Evolutionary conservation across 495 filamentous ascomycete species (phyloP).

Genomic region (Penicillium arizonense): DNA sequence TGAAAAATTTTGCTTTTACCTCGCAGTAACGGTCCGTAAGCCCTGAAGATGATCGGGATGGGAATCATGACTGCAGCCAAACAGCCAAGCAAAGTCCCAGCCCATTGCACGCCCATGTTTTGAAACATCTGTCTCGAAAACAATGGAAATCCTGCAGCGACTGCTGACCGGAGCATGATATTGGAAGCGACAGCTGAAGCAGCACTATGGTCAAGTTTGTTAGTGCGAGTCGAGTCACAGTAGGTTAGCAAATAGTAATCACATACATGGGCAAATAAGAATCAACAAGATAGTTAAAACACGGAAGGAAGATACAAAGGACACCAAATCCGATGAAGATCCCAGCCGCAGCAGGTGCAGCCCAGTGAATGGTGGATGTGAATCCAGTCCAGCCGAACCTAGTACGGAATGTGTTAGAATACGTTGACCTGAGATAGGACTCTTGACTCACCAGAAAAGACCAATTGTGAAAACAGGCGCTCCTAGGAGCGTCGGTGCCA

Average conservation of each 20-base stretch:
- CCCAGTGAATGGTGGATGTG: conserved; percentile 33
- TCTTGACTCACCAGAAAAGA: conserved; percentile 49
- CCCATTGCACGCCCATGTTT: conserved; percentile 76
- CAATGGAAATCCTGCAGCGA: conserved; percentile 77
- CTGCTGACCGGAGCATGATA: conserved; percentile 78
- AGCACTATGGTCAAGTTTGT: conserved; percentile 42
- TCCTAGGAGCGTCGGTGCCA: conserved; percentile 48
- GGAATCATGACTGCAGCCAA: conserved; percentile 69
- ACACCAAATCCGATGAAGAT: conserved; percentile 36
- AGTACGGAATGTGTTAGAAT: no score
- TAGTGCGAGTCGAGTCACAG: no score
- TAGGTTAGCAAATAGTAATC: no score
- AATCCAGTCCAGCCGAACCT: conserved; percentile 47
- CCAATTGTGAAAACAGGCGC: conserved; percentile 50
- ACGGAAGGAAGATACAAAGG: conserved; percentile 38
- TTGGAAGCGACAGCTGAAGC: conserved; percentile 88
- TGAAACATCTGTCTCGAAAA: conserved; percentile 82
- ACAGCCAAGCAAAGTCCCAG: conserved; percentile 72
- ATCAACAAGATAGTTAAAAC: conserved; percentile 43
- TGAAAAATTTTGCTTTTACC: conserved; percentile 29
- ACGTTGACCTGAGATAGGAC: neutral
- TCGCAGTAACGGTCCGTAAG: conserved; percentile 35
- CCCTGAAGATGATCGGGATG: conserved; percentile 54
- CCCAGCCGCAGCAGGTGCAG: conserved; percentile 30
- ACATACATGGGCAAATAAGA: conserved; percentile 62